Evolutionary conservation across 495 filamentous ascomycete genomes (phyloP).

Genomic region (Penicillium longicatenatum): DNA sequence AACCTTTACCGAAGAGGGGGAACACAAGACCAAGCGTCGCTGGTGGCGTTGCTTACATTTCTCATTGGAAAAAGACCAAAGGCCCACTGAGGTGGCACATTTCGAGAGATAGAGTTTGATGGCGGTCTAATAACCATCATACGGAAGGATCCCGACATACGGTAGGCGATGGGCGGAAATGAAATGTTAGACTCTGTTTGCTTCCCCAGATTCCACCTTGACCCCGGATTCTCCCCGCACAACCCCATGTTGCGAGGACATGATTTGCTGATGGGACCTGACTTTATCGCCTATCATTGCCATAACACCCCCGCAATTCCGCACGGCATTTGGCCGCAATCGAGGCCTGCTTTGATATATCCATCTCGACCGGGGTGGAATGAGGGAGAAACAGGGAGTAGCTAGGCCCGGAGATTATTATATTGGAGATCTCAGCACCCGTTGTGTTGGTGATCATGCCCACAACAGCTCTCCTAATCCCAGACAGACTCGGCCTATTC

Average conservation of each 20-base stretch:
- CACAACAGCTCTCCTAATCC: too few relatives aligned
- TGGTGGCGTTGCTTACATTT: background rate
- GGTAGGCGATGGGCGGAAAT: background rate
- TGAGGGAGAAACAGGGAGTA: too few relatives aligned
- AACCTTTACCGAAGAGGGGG: background rate
- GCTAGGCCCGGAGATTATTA: too few relatives aligned
- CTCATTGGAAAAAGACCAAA: background rate
- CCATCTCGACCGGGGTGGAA: too few relatives aligned
- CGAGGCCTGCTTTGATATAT: background rate
- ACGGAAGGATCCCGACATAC: background rate
- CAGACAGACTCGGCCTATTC: too few relatives aligned
- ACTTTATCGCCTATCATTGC: slow-evolving; percentile 16
- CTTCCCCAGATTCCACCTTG: slow-evolving; percentile 6
- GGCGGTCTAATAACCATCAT: background rate
- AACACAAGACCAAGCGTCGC: background rate
- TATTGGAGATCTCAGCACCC: too few relatives aligned
- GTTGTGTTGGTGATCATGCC: too few relatives aligned
- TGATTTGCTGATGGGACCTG: background rate
- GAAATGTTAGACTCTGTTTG: background rate
- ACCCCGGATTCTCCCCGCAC: slow-evolving; percentile 22
- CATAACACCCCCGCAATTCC: slow-evolving; percentile 12
- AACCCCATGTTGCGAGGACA: background rate
- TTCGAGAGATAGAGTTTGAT: background rate
- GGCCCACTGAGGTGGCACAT: background rate
- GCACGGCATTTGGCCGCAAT: slow-evolving; percentile 16